phyloP scores from a whole-genome alignment of 208 protist species.

The Leishmania turanica region DNA sequence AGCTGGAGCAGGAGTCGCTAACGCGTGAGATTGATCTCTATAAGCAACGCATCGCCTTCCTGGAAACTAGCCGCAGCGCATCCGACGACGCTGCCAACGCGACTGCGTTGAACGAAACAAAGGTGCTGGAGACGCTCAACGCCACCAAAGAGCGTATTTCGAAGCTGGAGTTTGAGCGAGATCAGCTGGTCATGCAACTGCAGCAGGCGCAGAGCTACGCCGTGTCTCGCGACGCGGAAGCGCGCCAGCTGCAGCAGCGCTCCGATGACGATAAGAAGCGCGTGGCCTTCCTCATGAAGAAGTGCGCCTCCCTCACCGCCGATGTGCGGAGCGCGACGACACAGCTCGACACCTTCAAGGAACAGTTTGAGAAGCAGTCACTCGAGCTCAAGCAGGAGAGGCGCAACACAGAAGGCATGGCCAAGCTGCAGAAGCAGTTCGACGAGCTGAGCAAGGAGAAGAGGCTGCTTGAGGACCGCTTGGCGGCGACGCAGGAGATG shows the following conservation, averaged over 20 bases:
- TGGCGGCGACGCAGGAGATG: conserved; percentile 54
- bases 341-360: conserved; percentile 46
- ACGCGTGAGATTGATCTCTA: conserved; percentile 45
- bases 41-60: conserved; percentile 36
- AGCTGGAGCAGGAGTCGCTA: conserved; percentile 44
- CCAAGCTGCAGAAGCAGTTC: conserved; percentile 39
- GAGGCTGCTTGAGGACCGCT: conserved; percentile 55
- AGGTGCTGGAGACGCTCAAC: conserved; percentile 59
- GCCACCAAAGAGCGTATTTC: conserved; percentile 61
- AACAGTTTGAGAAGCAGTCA: conserved; percentile 48
- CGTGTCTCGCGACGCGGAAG: conserved; percentile 46
- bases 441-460: conserved; percentile 58
- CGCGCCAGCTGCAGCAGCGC: conserved; percentile 39
- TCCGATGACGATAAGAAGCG: conserved; percentile 81
- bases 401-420: conserved; percentile 54
- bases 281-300: conserved; percentile 76
- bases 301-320: conserved; percentile 57
- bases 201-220: conserved; percentile 48
- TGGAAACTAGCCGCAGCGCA: conserved; percentile 26
- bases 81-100: conserved; percentile 4
- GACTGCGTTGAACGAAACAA: conserved; percentile 38
- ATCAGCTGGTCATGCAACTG: conserved; percentile 53
- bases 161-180: conserved; percentile 63
- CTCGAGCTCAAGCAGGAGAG: conserved; percentile 55
- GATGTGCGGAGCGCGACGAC: conserved; percentile 43